phyloP scores from a whole-genome alignment of 2,329 filamentous ascomycete genomes.

The Trichoderma semiorbis region DNA sequence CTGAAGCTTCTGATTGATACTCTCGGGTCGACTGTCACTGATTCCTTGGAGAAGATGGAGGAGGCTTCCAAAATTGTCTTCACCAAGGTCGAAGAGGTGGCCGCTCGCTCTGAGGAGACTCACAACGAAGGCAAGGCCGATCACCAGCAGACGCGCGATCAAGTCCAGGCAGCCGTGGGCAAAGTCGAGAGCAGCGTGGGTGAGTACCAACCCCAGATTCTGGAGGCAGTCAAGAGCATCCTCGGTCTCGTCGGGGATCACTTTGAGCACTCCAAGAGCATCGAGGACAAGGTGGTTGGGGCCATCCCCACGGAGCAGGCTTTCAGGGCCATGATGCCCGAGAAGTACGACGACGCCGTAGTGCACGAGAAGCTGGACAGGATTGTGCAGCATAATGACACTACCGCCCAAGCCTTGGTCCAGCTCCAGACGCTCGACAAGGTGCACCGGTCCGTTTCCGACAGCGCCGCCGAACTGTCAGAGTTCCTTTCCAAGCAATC shows the following conservation, averaged over 20 bases:
- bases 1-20: slow-evolving; percentile 83
- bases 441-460: slow-evolving; percentile 82
- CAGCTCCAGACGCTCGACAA: slow-evolving; percentile 82
- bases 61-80: slow-evolving; percentile 87
- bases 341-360: slow-evolving; percentile 56
- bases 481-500: slow-evolving; percentile 77
- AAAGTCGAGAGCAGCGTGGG: slow-evolving; percentile 72
- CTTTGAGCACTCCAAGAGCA: slow-evolving; percentile 76
- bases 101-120: slow-evolving; percentile 69
- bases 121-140: slow-evolving; percentile 72
- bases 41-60: slow-evolving; percentile 81
- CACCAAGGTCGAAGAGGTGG: slow-evolving; percentile 74
- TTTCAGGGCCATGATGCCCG: slow-evolving; percentile 52
- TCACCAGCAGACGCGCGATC: slow-evolving; percentile 77
- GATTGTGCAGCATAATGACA: slow-evolving; percentile 61
- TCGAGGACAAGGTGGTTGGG: slow-evolving; percentile 60
- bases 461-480: slow-evolving; percentile 79
- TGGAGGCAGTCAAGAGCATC: slow-evolving; percentile 84
- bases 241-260: slow-evolving; percentile 78
- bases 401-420: slow-evolving; percentile 64
- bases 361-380: slow-evolving; percentile 40
- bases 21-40: slow-evolving; percentile 74
- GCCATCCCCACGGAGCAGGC: slow-evolving; percentile 52
- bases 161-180: slow-evolving; percentile 70
- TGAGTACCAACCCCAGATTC: slow-evolving; percentile 84